Conservation (phyloP, 1,139 yeast species). For the Scheffersomyces parashehatae region DNA sequence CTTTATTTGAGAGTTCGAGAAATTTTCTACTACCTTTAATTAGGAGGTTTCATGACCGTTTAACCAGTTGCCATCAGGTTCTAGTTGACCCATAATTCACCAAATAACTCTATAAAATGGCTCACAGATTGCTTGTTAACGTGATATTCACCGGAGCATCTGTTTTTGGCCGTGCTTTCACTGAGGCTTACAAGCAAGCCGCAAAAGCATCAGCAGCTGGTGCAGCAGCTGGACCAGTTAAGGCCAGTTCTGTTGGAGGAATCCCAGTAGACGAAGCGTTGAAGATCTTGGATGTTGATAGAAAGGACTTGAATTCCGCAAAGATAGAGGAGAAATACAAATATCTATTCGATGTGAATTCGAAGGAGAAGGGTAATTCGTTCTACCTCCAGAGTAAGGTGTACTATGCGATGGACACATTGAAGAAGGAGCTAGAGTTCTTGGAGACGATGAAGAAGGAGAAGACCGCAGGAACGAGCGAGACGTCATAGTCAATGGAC, state of each 20-base stretch:
- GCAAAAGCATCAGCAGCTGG: slow-evolving; percentile 84
- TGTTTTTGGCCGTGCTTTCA: slow-evolving; percentile 92
- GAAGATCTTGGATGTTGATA: slow-evolving; percentile 82
- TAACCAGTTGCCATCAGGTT: too few species aligned
- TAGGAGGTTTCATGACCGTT: too few species aligned
- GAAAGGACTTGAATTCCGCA: slow-evolving; percentile 53
- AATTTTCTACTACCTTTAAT: too few species aligned
- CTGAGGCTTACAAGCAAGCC: slow-evolving; percentile 97
- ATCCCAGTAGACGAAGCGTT: slow-evolving; percentile 86
- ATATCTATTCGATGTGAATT: slow-evolving; percentile 82
- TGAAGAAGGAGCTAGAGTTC: slow-evolving; percentile 48
- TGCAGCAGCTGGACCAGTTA: slow-evolving; percentile 52
- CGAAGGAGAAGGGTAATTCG: slow-evolving; percentile 92
- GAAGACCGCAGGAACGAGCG: slow-evolving; percentile 16
- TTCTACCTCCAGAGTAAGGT: slow-evolving; percentile 92
- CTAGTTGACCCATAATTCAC: too few species aligned
- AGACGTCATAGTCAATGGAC: not conserved
- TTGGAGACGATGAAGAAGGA: slow-evolving; percentile 33
- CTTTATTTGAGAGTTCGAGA: too few species aligned
- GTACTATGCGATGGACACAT: slow-evolving; percentile 61
- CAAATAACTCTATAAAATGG: slow-evolving; percentile 42
- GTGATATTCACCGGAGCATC: slow-evolving; percentile 93
- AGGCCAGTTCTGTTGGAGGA: slow-evolving; percentile 63
- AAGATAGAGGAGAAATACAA: slow-evolving; percentile 74
- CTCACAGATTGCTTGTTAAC: slow-evolving; percentile 87